These are phyloP conservation scores for Aspergillus caelatus DNA, from an alignment of 2,329 filamentous ascomycete species.

Conservation along the genomic window DNA sequence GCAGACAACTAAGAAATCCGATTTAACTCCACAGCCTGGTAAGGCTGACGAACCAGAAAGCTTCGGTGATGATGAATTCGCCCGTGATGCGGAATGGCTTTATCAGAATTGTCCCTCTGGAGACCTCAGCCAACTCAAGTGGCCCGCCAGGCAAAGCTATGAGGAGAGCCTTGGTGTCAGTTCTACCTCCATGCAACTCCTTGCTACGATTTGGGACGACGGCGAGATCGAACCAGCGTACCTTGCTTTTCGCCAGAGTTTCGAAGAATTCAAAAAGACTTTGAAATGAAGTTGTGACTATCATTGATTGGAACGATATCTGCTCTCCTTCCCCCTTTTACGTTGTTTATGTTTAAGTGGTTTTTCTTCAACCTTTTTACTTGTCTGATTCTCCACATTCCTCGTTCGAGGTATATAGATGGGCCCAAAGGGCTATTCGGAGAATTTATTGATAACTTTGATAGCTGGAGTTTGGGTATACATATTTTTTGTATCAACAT, in stretches of 20 bases:
- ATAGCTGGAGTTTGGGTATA: background rate
- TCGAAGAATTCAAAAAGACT: constrained; percentile 22
- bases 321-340: background rate
- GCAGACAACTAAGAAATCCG: background rate
- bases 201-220: constrained; percentile 21
- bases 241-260: constrained; percentile 15
- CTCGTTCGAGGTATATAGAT: background rate
- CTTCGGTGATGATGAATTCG: constrained; percentile 30
- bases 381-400: constrained; percentile 3
- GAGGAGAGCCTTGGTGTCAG: constrained; percentile 21
- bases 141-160: constrained; percentile 23
- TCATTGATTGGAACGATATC: background rate
- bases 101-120: constrained; percentile 29
- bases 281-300: constrained; percentile 12
- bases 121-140: constrained; percentile 25
- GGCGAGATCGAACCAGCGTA: constrained; percentile 20
- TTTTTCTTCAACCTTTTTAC: background rate
- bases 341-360: constrained; percentile 2
- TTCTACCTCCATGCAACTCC: constrained; percentile 13
- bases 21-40: background rate
- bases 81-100: constrained; percentile 30
- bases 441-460: background rate
- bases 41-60: constrained; percentile 4
- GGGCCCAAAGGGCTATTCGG: background rate
- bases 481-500: background rate